Evolutionary conservation across 1,284 basidiomycete genomes (phyloP).

Genomic region (Anthracocystis setariae): DNA sequence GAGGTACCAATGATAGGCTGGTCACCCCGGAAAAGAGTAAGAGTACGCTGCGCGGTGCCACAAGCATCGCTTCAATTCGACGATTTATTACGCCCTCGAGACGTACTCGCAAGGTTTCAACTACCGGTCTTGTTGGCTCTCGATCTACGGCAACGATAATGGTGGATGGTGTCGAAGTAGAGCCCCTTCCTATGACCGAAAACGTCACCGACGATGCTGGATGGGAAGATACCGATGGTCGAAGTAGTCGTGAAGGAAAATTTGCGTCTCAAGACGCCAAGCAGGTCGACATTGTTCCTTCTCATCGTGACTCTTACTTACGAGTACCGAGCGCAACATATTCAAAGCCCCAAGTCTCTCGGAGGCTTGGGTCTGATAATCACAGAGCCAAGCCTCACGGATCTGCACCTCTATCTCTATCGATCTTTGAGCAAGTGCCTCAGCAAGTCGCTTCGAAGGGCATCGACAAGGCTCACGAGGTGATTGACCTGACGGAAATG

Average conservation of each 20-base stretch:
- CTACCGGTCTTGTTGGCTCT: constrained; percentile 6
- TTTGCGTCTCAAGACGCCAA: neutral
- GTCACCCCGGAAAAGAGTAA: constrained; percentile 25
- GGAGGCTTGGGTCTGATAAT: neutral
- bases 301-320: neutral
- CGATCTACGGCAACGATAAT: constrained; percentile 7
- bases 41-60: constrained; percentile 9
- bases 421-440: constrained; percentile 16
- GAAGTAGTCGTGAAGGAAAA: constrained; percentile 13
- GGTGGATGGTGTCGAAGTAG: constrained; percentile 15
- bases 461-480: neutral
- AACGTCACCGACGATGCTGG: neutral
- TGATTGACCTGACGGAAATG: neutral
- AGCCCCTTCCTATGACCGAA: neutral
- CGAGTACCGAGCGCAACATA: neutral
- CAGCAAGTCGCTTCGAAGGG: neutral
- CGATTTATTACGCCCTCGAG: constrained; percentile 37
- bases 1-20: neutral
- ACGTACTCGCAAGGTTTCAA: constrained; percentile 24
- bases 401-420: constrained; percentile 8
- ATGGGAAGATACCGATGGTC: constrained; percentile 22
- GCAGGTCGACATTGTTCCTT: neutral
- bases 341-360: neutral
- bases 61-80: constrained; percentile 29
- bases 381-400: neutral